A percentile compares a stretch with the other conserved stretches of the same genome.
Conservation (phyloP, 2,329 filamentous ascomycete species). For the Myrmaecium sp. region DNA sequence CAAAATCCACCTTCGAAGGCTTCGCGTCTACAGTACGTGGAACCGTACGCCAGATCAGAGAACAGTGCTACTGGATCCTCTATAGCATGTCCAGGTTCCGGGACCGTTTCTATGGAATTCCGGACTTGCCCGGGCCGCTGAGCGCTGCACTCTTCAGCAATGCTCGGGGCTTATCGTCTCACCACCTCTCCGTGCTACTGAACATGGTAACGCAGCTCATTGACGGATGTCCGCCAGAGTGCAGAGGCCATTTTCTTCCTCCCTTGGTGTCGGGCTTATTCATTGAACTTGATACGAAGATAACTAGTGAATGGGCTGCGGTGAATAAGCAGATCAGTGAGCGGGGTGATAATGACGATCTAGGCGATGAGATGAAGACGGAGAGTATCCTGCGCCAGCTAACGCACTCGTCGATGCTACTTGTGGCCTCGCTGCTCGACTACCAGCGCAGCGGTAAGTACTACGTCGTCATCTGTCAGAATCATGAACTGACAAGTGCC, state of each 20-base stretch:
- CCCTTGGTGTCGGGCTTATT: constrained; percentile 71
- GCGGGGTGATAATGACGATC: constrained; percentile 51
- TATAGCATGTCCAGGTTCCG: constrained; percentile 84
- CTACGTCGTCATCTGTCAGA: constrained; percentile 5
- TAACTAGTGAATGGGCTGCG: constrained; percentile 71
- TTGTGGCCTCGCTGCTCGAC: constrained; percentile 80
- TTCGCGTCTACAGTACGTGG: constrained; percentile 87
- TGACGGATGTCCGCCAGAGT: constrained; percentile 72
- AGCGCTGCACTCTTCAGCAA: constrained; percentile 73
- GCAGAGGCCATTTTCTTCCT: constrained; percentile 65
- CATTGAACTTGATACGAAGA: constrained; percentile 70
- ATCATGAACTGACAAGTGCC: background rate
- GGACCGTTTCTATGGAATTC: constrained; percentile 77
- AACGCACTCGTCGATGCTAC: constrained; percentile 79
- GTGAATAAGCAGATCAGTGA: constrained; percentile 41
- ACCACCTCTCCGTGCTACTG: constrained; percentile 85
- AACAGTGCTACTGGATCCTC: constrained; percentile 85
- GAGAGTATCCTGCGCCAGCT: constrained; percentile 89
- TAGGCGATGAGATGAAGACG: constrained; percentile 94
- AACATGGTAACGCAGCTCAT: constrained; percentile 80
- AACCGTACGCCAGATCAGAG: constrained; percentile 73
- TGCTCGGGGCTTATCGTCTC: constrained; percentile 66
- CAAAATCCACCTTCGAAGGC: constrained; percentile 78
- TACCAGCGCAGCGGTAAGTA: constrained; percentile 44
- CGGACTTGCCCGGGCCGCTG: constrained; percentile 65